Evolutionary conservation across 371 early-diverging fungal species (phyloP), one percentile per base, ranked within the genome.

Genomic region (Apophysomyces elegans): DNA sequence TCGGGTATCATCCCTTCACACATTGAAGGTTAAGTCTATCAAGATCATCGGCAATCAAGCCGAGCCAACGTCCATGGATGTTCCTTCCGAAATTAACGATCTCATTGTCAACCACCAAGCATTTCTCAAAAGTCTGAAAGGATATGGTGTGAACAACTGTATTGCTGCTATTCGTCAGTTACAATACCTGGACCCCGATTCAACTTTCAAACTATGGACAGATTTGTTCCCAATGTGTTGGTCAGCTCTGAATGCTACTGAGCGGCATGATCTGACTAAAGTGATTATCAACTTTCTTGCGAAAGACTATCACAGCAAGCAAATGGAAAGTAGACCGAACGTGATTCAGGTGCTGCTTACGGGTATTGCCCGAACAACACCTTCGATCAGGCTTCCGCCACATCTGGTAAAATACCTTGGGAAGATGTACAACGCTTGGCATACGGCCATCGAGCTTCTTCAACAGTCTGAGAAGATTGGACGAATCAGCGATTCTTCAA

Each of bases 341-440:
- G 96, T 99, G 1, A 88, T 98, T 12, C 96, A 96, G 71, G 90
- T 95, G 0, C 71, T 99, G 0, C 72, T 99, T 14, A 92, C 96
- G 0, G 94, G 94, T 44, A 86, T 96, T 43, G 86, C 88, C n/a
- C 78, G 81, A 26, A 95, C 93, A 47, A 63, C 75, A 0, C 92
- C 95, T 0, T 57, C 83, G 7, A 88, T 95, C 11, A 85, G 87
- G 21, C 79, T 98, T 12, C 95, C 99, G 4, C 96, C 99, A 12
- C 96, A 96, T 62, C 81, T 99, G 59, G 84, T 98, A 58, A 94
- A 93, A 63, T 96, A 95, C 68, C 81, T 97, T 38, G 97, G 95
- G 21, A 93, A 93, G 68, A 87, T 90, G 2, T 95, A 91, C 77
- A 89, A 95, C 65, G 93, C 96, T 5, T 98, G 98, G 98, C 91